Evolutionary conservation across 768 basidiomycete species (phyloP).

Genomic region (Lactifluus echinatus): DNA sequence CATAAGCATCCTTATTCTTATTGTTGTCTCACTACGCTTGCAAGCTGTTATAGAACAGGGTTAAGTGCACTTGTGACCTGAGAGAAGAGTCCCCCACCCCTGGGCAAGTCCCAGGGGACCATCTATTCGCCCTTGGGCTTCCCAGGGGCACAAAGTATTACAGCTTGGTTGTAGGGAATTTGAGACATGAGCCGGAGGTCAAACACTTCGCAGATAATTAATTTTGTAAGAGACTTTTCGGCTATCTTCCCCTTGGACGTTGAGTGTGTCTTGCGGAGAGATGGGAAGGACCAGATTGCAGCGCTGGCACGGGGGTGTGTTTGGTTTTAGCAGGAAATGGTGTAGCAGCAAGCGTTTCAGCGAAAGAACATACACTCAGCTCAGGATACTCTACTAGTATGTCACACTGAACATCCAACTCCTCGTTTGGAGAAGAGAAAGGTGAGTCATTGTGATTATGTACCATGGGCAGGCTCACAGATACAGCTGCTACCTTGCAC

Average conservation of each 20-base stretch:
- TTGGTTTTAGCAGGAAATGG: not conserved
- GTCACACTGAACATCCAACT: constrained; percentile 28
- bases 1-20: no score
- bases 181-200: constrained; percentile 27
- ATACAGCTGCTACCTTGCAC: constrained; percentile 43
- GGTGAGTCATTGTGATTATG: constrained; percentile 4
- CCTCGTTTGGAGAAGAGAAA: constrained; percentile 29
- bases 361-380: not conserved
- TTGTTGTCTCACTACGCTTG: no score
- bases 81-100: no score
- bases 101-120: no score
- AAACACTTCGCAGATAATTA: constrained; percentile 25
- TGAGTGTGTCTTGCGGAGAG: constrained; percentile 11
- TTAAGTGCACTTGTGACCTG: no score
- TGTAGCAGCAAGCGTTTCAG: not conserved
- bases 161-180: constrained; percentile 16
- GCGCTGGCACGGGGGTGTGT: not conserved
- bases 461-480: not conserved
- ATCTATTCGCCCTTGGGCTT: no score
- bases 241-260: constrained; percentile 3
- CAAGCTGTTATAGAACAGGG: no score
- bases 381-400: not conserved
- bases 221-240: constrained; percentile 1
- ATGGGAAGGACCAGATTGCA: constrained; percentile 3
- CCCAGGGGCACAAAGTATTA: no score